Conservation (phyloP, 768 basidiomycete genomes). For the Botryobasidium botryosum region DNA sequence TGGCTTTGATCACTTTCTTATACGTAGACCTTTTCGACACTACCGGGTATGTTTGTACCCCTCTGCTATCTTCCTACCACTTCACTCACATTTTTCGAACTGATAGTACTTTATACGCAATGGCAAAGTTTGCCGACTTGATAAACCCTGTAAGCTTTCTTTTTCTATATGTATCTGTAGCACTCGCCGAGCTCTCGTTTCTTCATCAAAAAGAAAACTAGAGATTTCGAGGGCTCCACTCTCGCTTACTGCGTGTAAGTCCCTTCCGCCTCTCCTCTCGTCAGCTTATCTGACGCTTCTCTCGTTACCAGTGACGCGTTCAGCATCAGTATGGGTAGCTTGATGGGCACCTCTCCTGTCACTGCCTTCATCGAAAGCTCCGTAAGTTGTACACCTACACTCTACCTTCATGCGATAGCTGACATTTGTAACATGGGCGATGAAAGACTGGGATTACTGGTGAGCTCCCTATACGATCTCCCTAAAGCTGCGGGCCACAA, state of each 20-base stretch:
- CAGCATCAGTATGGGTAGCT: slow-evolving; percentile 62
- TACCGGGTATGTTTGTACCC: slow-evolving; percentile 65
- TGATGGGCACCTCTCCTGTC: slow-evolving; percentile 66
- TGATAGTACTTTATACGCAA: slow-evolving; percentile 74
- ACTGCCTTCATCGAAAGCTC: slow-evolving; percentile 73
- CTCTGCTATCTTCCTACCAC: slow-evolving; percentile 59
- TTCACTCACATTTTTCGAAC: no score
- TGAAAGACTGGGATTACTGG: slow-evolving; percentile 5
- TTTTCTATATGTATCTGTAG: no score
- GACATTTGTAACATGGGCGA: neutral
- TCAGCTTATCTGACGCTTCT: neutral
- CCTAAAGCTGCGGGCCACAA: no score
- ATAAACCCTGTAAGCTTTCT: slow-evolving; percentile 33
- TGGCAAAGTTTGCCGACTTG: slow-evolving; percentile 83
- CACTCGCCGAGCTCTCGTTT: no score
- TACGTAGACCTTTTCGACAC: slow-evolving; percentile 21
- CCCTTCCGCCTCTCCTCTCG: no score
- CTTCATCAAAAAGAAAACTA: neutral
- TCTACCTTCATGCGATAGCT: neutral
- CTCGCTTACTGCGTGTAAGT: slow-evolving; percentile 51
- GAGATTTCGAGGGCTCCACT: slow-evolving; percentile 69
- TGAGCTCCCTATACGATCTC: no score
- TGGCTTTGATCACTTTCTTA: slow-evolving; percentile 75
- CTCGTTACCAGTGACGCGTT: slow-evolving; percentile 36
- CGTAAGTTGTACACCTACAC: slow-evolving; percentile 1